A percentile compares a stretch with the other conserved stretches of the same genome.
phyloP scores from a whole-genome alignment of 257 asterid genomes.

The Solanum gandarillasii region DNA sequence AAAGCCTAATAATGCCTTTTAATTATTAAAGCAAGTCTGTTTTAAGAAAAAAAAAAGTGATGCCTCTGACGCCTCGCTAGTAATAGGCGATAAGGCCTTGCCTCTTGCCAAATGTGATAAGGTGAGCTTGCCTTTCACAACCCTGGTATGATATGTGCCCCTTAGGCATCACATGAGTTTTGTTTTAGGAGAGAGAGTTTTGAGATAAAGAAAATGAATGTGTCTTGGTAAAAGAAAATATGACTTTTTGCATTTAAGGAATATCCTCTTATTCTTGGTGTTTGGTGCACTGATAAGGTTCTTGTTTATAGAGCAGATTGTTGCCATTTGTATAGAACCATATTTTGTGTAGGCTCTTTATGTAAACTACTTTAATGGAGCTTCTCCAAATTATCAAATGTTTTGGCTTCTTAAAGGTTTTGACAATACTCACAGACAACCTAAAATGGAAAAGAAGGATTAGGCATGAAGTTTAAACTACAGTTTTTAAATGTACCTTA shows the following conservation, averaged over 20 bases:
- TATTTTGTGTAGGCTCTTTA: too few relatives aligned
- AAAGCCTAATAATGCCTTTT: too few relatives aligned
- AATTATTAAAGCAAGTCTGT: too few relatives aligned
- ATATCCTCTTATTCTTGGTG: not conserved
- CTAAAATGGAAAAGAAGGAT: not conserved
- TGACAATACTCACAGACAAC: not conserved
- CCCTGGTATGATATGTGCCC: not conserved
- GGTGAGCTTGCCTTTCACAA: too few relatives aligned
- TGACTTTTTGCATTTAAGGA: not conserved
- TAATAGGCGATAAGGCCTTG: too few relatives aligned
- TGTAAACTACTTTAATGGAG: too few relatives aligned
- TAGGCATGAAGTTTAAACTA: not conserved
- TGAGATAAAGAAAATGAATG: not conserved
- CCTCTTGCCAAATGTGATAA: too few relatives aligned
- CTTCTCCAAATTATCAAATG: too few relatives aligned
- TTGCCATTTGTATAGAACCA: not conserved
- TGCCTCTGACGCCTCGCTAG: not conserved
- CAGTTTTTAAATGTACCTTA: not conserved
- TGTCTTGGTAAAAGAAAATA: not conserved
- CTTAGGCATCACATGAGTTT: not conserved
- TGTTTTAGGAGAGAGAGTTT: not conserved
- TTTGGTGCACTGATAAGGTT: not conserved
- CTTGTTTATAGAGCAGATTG: not conserved
- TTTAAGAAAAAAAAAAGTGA: too few relatives aligned
- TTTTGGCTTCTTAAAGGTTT: not conserved